phyloP scores from a whole-genome alignment of 2,329 filamentous ascomycete genomes.

The Aspergillus sp. region DNA sequence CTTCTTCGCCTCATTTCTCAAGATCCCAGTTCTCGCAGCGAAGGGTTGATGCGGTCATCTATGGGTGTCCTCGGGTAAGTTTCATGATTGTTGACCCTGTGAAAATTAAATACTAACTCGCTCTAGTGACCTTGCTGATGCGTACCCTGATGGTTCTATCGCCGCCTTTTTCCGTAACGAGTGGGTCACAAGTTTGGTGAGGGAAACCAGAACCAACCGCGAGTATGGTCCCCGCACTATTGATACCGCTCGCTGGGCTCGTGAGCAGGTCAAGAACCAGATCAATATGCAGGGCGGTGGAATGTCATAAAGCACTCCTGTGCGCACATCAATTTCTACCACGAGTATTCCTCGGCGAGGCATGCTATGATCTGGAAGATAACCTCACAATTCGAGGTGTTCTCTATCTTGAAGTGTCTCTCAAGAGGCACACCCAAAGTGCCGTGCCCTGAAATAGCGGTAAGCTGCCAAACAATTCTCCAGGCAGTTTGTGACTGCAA shows the following conservation, averaged over 20 bases:
- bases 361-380: conserved; percentile 17
- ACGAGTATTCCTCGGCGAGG: conserved; percentile 2
- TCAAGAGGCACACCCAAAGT: conserved; percentile 13
- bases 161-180: conserved; percentile 82
- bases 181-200: conserved; percentile 86
- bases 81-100: background rate
- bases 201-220: conserved; percentile 85
- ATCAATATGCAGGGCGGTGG: conserved; percentile 38
- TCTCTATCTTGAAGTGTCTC: conserved; percentile 8
- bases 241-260: conserved; percentile 94
- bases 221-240: conserved; percentile 83
- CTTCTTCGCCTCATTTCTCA: conserved; percentile 77
- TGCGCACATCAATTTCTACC: conserved; percentile 11
- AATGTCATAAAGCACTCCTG: conserved; percentile 35
- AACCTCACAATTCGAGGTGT: conserved; percentile 15
- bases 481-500: background rate
- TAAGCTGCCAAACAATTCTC: conserved; percentile 2
- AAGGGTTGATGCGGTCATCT: conserved; percentile 84
- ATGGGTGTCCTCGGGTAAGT: conserved; percentile 96
- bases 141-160: conserved; percentile 88
- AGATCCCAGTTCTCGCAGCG: conserved; percentile 78
- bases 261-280: conserved; percentile 96
- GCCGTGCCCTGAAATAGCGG: conserved; percentile 15
- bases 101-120: conserved; percentile 36
- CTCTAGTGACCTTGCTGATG: conserved; percentile 82